Base-by-base conservation (phyloP, 306 rosid species). In the Dicorynia guianensis region DNA sequence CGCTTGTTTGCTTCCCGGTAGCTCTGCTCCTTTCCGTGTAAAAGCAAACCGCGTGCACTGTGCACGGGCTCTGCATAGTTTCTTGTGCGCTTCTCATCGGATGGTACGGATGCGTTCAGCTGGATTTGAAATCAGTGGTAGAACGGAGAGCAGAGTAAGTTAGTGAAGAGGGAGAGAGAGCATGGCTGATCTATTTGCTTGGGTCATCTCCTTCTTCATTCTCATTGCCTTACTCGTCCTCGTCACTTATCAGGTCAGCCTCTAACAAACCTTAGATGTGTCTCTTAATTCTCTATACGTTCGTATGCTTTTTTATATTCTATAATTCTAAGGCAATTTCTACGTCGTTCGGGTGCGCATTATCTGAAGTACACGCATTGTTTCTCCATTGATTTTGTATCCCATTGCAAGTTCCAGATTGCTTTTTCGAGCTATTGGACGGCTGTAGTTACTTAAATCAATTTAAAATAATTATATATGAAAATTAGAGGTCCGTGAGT, bases 141-240 rank as follows among this genome's bases (percentile, higher is more conserved):
- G 69, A 62, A 44, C 8, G 8, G 39, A 39, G 19, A 36, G n/a
- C 1, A 11, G 38, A 17, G 13, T 15, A 15, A 30, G 7, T 25
- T 25, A 25, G 44, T 39, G 58, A 15, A 56, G 71, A 10, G 34
- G 74, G 72, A 48, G 63, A 58, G 56, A 57, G 74, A 80, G 58
- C 69, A 93, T 95, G 99, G 97, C 64, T 54, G 97, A 86, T 85
- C 87, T 95, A 4, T 80, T 68, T 35, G 86, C 81, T n/a, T 95
- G 99, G 99, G 91, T 95, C 39, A 54, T 95, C 76, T 92, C 98
- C 85, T 95, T 95, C 90, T 86, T 95, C 85, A 77, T 89, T 72
- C 86, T 95, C 63, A 86, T 95, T 15, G 83, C 89, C 65, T 83
- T 95, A 53, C 96, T 95, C 54, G 77, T 81, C 65, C 83, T 92